Evolutionary conservation across 768 basidiomycete species (phyloP).

Genomic region (Paxillus rubicundulus): DNA sequence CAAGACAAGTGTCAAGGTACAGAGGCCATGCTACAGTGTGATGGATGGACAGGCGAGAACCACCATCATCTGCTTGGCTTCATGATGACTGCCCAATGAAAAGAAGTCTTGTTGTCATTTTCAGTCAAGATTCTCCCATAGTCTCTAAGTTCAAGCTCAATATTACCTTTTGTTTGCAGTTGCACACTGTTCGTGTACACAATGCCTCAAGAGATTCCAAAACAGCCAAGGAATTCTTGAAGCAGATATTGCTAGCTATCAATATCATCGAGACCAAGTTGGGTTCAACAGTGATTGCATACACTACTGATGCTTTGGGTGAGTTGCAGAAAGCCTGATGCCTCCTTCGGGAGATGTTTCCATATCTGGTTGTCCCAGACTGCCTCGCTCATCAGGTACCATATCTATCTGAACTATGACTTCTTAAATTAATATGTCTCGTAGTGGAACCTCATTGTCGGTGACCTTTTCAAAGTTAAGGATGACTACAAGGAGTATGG

Average conservation of each 20-base stretch:
- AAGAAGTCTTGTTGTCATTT: conserved; percentile 9
- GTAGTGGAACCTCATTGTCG: conserved; percentile 41
- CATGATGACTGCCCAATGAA: conserved; percentile 24
- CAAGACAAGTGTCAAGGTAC: conserved; percentile 8
- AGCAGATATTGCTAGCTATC: conserved; percentile 17
- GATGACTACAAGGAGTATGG: conserved; percentile 20
- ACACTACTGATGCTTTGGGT: conserved; percentile 35
- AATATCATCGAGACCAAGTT: conserved; percentile 21
- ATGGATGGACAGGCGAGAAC: conserved; percentile 37
- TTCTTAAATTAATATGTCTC: conserved; percentile 1
- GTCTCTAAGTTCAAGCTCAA: not conserved
- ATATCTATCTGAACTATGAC: not conserved
- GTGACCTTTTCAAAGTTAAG: conserved; percentile 35
- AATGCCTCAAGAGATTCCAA: conserved; percentile 33
- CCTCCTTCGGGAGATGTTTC: conserved; percentile 17
- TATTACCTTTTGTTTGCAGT: conserved; percentile 11
- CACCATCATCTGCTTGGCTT: conserved; percentile 33
- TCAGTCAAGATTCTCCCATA: too few relatives aligned
- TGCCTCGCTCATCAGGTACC: conserved; percentile 40
- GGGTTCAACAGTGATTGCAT: conserved; percentile 22
- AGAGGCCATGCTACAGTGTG: conserved; percentile 22
- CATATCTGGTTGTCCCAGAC: conserved; percentile 30
- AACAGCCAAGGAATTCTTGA: conserved; percentile 31
- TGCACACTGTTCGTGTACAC: conserved; percentile 30
- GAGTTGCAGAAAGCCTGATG: conserved; percentile 29